Percentiles rank a stretch among this genome's conserved stretches.
phyloP scores from a whole-genome alignment of 768 basidiomycete genomes.

The Leccinum barrowsii region DNA sequence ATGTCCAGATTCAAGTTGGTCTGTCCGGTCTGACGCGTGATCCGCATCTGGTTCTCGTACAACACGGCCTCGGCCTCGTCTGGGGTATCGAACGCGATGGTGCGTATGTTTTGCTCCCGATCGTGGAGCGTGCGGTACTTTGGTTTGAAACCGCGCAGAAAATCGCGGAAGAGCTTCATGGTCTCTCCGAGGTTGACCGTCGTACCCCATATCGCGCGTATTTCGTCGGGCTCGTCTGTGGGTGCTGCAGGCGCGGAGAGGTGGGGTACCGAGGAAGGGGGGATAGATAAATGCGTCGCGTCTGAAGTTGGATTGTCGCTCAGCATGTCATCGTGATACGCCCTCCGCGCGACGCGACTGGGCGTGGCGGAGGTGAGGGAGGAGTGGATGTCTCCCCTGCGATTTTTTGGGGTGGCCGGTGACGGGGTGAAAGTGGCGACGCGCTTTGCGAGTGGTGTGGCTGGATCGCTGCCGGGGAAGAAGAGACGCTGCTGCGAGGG shows the following conservation, averaged over 20 bases:
- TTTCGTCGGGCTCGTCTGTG: constrained; percentile 76
- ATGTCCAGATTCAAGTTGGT: constrained; percentile 91
- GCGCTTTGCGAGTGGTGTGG: constrained; percentile 45
- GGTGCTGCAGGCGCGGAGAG: constrained; percentile 61
- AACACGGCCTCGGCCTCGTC: constrained; percentile 64
- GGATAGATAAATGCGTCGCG: constrained; percentile 52
- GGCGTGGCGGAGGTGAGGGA: constrained; percentile 34
- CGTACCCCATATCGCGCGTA: constrained; percentile 96
- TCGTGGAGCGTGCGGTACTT: constrained; percentile 82
- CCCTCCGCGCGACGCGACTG: constrained; percentile 17
- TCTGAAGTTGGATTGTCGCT: constrained; percentile 52
- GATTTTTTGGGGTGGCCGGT: constrained; percentile 45
- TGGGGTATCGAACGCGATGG: constrained; percentile 50
- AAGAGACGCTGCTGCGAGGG: constrained; percentile 23
- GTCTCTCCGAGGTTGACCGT: constrained; percentile 89
- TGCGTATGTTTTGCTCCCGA: constrained; percentile 52
- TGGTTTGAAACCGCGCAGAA: constrained; percentile 88
- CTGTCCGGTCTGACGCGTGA: constrained; percentile 89
- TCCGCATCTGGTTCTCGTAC: constrained; percentile 79
- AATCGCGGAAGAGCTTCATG: constrained; percentile 87
- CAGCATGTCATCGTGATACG: constrained; percentile 20
- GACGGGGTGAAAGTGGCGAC: constrained; percentile 22
- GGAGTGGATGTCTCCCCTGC: constrained; percentile 26
- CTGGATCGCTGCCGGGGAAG: constrained; percentile 34
- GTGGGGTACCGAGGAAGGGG: constrained; percentile 50